Percentiles rank a stretch among this genome's conserved stretches.
Conservation (phyloP, 148 eudicot species). For the Dianthus caryophyllus region DNA sequence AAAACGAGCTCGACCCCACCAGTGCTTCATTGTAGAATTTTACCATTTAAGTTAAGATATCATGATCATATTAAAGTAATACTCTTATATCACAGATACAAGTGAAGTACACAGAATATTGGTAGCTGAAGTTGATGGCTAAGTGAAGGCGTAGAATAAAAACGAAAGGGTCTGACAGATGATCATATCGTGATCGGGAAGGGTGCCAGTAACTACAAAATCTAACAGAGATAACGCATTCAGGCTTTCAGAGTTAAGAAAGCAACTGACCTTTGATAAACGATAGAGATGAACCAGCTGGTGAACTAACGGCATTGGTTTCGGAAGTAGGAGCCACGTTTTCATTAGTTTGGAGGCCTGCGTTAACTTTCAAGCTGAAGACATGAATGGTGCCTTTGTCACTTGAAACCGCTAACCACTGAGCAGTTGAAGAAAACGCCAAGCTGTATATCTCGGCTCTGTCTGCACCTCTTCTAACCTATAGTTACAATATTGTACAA, state of each 20-base stretch:
- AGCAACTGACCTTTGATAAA: constrained; percentile 59
- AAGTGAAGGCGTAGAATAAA: background rate
- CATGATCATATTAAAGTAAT: no score
- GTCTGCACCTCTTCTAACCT: constrained; percentile 93
- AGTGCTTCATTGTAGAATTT: no score
- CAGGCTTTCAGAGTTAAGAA: background rate
- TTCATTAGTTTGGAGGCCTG: constrained; percentile 43
- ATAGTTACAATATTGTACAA: constrained; percentile 30
- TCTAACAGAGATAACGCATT: no score
- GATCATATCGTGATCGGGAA: no score
- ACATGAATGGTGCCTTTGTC: constrained; percentile 92
- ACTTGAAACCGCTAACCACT: constrained; percentile 90
- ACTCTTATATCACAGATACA: no score
- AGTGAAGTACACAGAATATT: no score
- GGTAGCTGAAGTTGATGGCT: no score
- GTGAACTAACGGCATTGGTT: constrained; percentile 33
- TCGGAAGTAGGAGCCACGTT: constrained; percentile 37
- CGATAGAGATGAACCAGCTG: constrained; percentile 62
- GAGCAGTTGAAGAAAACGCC: constrained; percentile 81
- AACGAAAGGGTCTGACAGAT: no score
- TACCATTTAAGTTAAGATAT: no score
- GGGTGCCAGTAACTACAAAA: background rate
- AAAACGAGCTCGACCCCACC: no score
- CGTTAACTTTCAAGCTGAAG: constrained; percentile 56
- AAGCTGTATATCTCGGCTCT: constrained; percentile 84